Evolutionary conservation across 805 yeast species (phyloP).

Genomic region (Hemisphaericaspora nanyangensis): DNA sequence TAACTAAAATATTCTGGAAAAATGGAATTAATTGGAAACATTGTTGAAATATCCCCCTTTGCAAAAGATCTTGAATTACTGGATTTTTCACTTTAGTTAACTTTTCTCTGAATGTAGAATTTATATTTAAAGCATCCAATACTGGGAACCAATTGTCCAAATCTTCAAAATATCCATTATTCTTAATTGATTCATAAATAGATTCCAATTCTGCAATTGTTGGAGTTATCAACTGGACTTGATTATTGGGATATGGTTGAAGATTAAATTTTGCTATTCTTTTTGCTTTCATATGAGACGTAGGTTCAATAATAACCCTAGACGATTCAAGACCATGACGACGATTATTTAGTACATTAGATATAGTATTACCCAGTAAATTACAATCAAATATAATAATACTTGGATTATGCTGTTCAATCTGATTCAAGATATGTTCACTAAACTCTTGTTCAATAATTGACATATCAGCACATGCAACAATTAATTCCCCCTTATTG

Average conservation of each 20-base stretch:
- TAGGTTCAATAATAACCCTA: conserved; percentile 65
- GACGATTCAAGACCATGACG: conserved; percentile 11
- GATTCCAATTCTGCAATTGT: conserved; percentile 59
- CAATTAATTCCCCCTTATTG: conserved; percentile 54
- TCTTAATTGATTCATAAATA: conserved; percentile 48
- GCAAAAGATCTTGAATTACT: conserved; percentile 21
- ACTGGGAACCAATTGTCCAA: conserved; percentile 70
- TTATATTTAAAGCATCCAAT: conserved; percentile 55
- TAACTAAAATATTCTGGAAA: conserved; percentile 60
- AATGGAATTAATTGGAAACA: conserved; percentile 72
- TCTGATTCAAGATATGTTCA: conserved; percentile 37
- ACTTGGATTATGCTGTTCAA: conserved; percentile 43
- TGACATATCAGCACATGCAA: conserved; percentile 87
- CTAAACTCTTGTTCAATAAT: conserved; percentile 48
- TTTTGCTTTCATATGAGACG: conserved; percentile 62
- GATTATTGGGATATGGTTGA: conserved; percentile 46
- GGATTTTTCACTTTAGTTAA: conserved; percentile 30
- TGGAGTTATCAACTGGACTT: conserved; percentile 57
- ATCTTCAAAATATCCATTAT: conserved; percentile 42
- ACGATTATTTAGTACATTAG: conserved; percentile 25
- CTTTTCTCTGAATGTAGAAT: conserved; percentile 42
- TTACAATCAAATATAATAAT: conserved; percentile 67
- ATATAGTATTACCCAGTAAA: conserved; percentile 42
- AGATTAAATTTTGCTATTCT: conserved; percentile 40
- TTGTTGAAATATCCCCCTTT: conserved; percentile 56